Percentiles rank a stretch among this genome's conserved stretches.
phyloP scores from a whole-genome alignment of 2,329 filamentous ascomycete genomes.

The Neophaeococcomyces aloes region DNA sequence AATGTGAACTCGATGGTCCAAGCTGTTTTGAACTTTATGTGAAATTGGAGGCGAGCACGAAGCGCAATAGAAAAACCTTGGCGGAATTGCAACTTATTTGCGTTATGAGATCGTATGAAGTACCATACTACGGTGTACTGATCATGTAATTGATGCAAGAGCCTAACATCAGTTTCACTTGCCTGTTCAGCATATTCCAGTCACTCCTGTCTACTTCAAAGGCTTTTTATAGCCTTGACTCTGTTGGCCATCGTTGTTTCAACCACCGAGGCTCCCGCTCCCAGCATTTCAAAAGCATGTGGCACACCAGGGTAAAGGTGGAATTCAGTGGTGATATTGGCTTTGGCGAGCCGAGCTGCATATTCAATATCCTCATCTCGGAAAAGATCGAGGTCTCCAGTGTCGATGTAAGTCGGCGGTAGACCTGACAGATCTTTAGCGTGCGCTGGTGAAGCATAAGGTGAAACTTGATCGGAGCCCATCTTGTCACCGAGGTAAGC shows the following conservation, averaged over 20 bases:
- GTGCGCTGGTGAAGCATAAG: constrained; percentile 30
- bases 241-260: constrained; percentile 15
- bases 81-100: too few species aligned
- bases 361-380: constrained; percentile 33
- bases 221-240: constrained; percentile 11
- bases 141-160: background rate
- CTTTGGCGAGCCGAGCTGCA: constrained; percentile 31
- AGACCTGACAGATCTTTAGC: constrained; percentile 29
- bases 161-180: background rate
- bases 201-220: too few species aligned
- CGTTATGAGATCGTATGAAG: too few species aligned
- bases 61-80: too few species aligned
- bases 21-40: too few species aligned
- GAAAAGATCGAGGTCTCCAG: constrained; percentile 36
- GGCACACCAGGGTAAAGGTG: constrained; percentile 36
- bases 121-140: too few species aligned
- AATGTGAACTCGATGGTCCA: too few species aligned
- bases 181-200: background rate
- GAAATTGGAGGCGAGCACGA: too few species aligned
- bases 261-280: constrained; percentile 11
- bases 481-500: constrained; percentile 24
- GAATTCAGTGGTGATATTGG: constrained; percentile 33
- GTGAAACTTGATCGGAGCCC: constrained; percentile 25
- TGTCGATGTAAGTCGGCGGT: constrained; percentile 37
- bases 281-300: constrained; percentile 31